Conservation (phyloP, 208 protist genomes). For the Hexamita inflata region DNA sequence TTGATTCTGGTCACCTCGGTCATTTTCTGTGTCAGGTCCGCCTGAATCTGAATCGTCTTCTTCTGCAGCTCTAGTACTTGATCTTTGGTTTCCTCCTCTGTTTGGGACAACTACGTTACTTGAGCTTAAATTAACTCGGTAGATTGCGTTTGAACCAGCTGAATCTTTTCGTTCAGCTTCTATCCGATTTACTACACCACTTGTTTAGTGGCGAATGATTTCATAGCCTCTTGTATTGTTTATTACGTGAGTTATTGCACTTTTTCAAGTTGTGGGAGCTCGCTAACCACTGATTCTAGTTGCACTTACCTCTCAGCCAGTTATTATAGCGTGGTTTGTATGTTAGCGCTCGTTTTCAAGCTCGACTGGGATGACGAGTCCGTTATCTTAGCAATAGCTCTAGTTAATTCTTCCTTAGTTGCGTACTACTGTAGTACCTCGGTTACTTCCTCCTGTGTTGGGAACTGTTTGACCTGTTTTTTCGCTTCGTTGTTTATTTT, state of each 20-base stretch:
- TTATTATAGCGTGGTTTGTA: not conserved
- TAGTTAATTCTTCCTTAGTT: no score
- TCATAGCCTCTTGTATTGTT: not conserved
- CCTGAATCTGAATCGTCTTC: not conserved
- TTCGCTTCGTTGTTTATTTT: no score
- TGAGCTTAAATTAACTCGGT: not conserved
- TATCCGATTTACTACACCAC: not conserved
- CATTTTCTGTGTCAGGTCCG: not conserved
- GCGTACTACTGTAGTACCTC: no score
- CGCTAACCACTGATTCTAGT: not conserved
- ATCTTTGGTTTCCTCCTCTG: not conserved
- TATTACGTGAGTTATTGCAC: not conserved
- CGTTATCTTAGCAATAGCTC: not conserved
- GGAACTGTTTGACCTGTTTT: no score
- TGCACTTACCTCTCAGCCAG: not conserved
- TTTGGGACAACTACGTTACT: not conserved
- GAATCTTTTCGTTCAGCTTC: not conserved
- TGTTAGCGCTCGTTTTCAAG: not conserved
- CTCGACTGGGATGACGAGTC: not conserved
- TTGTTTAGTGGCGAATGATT: not conserved
- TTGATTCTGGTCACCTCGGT: not conserved
- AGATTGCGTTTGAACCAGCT: not conserved
- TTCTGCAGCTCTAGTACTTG: not conserved
- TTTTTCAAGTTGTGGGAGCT: not conserved
- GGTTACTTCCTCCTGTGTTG: no score